phyloP scores from a whole-genome alignment of 371 early-diverging fungal species.

The Mortierella sp. region DNA sequence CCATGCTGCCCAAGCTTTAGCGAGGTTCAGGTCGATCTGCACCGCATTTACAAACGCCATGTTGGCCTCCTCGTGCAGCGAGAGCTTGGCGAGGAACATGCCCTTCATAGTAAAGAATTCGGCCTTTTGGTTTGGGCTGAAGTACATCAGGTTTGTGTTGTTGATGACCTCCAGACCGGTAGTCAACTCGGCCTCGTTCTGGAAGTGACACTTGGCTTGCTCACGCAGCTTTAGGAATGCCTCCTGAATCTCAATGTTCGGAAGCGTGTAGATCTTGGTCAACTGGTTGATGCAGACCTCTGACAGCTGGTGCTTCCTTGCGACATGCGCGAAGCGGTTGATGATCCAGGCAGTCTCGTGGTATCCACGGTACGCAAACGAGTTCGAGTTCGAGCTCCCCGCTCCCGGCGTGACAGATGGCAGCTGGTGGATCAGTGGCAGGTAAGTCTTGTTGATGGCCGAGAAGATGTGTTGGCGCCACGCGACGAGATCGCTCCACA shows the following conservation, averaged over 20 bases:
- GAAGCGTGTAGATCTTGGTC: conserved; percentile 97
- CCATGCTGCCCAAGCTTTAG: conserved; percentile 98
- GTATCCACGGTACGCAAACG: conserved; percentile 96
- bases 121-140: conserved; percentile 94
- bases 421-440: conserved; percentile 85
- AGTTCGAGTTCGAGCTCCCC: conserved; percentile 71
- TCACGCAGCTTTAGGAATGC: conserved; percentile 98
- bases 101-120: conserved; percentile 98
- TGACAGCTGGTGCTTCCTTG: conserved; percentile 93
- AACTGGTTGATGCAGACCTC: conserved; percentile 95
- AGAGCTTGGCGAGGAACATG: conserved; percentile 90
- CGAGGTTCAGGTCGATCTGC: conserved; percentile 88
- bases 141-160: conserved; percentile 98
- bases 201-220: conserved; percentile 98
- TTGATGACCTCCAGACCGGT: conserved; percentile 98
- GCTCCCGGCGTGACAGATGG: conserved; percentile 59
- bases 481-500: conserved; percentile 98
- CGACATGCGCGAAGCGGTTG: conserved; percentile 99
- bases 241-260: conserved; percentile 99
- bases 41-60: conserved; percentile 94
- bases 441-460: conserved; percentile 94
- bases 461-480: conserved; percentile 99
- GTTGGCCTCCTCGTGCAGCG: conserved; percentile 90
- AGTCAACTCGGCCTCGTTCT: conserved; percentile 84
- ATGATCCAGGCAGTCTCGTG: conserved; percentile 99